Conservation (phyloP, 345 rosid species). For the Reutealis trisperma region DNA sequence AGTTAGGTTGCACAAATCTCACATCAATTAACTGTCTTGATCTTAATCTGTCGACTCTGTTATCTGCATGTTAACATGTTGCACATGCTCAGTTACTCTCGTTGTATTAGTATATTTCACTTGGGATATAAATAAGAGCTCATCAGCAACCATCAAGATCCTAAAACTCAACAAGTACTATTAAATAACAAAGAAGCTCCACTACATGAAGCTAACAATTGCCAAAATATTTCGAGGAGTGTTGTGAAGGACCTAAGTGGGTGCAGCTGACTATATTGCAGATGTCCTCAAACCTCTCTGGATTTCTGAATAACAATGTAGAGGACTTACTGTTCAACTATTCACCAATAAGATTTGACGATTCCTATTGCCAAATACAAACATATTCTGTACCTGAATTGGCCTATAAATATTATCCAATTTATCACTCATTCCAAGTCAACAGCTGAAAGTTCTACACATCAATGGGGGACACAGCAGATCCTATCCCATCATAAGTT, state of each 20-base stretch:
- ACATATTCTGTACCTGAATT: not conserved
- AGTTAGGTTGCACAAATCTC: not conserved
- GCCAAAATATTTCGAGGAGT: not conserved
- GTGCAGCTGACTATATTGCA: not conserved
- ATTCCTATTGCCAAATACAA: not conserved
- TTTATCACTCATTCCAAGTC: not conserved
- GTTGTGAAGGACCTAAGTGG: not conserved
- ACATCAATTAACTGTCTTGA: not conserved
- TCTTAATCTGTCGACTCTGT: not conserved
- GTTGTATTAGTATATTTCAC: not conserved
- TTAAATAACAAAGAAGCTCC: not conserved
- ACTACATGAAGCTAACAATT: not conserved
- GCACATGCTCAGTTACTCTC: not conserved
- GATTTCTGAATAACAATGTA: not conserved
- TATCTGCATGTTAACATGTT: not conserved
- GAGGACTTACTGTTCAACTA: not conserved
- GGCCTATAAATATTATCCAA: not conserved
- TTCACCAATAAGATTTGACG: not conserved
- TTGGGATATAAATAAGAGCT: not conserved
- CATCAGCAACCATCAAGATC: not conserved
- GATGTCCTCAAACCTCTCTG: not conserved
- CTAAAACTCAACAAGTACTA: not conserved
- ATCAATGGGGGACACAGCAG: not conserved
- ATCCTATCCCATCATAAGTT: not conserved
- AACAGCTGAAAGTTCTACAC: not conserved